These are phyloP conservation scores for Sugiyamaella japonica DNA, from an alignment of 1,139 yeast species.

Conservation along the genomic window DNA sequence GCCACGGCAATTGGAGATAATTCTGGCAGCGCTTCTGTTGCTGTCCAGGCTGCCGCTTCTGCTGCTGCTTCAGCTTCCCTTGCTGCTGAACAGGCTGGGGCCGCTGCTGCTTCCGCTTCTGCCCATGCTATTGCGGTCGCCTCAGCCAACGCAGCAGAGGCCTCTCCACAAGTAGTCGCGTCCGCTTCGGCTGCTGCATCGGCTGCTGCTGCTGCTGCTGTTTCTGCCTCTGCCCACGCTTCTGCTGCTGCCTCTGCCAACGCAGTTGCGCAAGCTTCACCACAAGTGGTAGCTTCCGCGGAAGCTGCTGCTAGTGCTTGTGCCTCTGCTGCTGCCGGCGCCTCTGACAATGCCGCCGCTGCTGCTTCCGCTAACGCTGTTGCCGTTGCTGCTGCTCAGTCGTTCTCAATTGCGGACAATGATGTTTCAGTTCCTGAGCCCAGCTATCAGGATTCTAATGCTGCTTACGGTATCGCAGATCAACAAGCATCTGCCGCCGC, in stretches of 20 bases:
- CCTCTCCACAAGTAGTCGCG: constrained; percentile 5
- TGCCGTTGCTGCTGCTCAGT: constrained; percentile 12
- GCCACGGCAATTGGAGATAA: constrained; percentile 4
- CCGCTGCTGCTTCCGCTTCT: neutral
- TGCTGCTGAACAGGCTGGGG: constrained; percentile 1
- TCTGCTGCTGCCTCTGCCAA: constrained; percentile 10
- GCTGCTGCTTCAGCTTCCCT: constrained; percentile 2
- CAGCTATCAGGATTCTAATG: too few species aligned
- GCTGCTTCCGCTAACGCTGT: constrained; percentile 9
- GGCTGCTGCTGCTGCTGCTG: constrained; percentile 2
- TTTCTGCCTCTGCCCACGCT: neutral
- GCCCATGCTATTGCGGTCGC: constrained; percentile 5
- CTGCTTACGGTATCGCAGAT: too few species aligned
- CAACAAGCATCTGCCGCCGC: too few species aligned
- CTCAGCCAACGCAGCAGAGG: neutral
- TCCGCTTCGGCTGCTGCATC: constrained; percentile 6
- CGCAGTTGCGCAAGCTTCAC: neutral
- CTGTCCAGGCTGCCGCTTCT: neutral
- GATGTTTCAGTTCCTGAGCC: too few species aligned
- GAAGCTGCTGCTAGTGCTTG: constrained; percentile 6
- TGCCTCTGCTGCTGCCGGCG: constrained; percentile 9
- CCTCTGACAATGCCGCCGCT: constrained; percentile 4
- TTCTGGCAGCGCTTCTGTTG: constrained; percentile 9
- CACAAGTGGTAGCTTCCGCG: neutral
- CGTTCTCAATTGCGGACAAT: too few species aligned